These are phyloP conservation scores for Phycomyces nitens DNA, from an alignment of 192 early-diverging fungal genomes.

Conservation along the genomic window DNA sequence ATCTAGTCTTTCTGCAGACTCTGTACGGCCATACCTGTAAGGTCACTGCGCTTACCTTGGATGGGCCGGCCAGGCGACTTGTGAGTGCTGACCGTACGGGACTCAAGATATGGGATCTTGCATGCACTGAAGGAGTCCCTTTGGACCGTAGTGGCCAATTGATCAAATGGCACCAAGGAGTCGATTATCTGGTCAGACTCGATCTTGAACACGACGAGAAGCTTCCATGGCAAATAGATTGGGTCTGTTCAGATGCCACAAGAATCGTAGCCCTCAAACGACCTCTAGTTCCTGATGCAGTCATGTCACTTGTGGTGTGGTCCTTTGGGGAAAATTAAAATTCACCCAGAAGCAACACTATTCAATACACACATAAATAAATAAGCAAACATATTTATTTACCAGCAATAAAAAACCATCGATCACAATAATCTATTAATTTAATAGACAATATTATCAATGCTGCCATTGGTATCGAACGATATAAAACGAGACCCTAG, in stretches of 20 bases:
- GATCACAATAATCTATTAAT: no score
- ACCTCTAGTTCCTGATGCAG: no score
- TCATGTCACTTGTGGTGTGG: no score
- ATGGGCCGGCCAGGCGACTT: slow-evolving; percentile 30
- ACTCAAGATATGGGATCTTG: slow-evolving; percentile 49
- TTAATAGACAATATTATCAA: no score
- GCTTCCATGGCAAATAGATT: neutral
- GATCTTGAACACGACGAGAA: neutral
- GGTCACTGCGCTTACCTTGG: slow-evolving; percentile 47
- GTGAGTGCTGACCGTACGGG: slow-evolving; percentile 42
- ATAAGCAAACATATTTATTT: no score
- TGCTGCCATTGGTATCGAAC: no score
- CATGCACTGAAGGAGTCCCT: neutral
- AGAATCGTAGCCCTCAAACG: neutral
- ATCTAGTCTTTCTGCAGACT: slow-evolving; percentile 35
- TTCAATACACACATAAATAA: no score
- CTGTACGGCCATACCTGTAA: slow-evolving; percentile 45
- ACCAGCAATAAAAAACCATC: no score
- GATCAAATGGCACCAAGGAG: neutral
- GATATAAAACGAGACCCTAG: no score
- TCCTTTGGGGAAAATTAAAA: no score
- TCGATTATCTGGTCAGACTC: neutral
- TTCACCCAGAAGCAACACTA: no score
- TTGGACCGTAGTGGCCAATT: neutral
- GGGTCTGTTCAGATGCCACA: neutral